Percentiles rank a stretch among this genome's conserved stretches.
These are phyloP conservation scores for Phalaenopsis equestris DNA, from an alignment of 106 monocot genomes.

Conservation along the genomic window DNA sequence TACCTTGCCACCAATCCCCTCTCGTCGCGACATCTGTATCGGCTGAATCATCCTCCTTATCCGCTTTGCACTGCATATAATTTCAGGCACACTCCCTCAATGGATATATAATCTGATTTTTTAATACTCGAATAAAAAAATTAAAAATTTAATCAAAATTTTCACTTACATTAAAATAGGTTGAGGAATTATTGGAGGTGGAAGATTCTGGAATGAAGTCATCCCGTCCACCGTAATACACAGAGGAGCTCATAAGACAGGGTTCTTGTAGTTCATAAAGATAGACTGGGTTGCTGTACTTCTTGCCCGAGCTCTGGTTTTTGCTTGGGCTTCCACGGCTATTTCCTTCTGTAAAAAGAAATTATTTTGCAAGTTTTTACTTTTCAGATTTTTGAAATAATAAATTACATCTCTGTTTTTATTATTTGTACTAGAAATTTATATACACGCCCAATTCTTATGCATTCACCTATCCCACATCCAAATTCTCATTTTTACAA, in stretches of 20 bases:
- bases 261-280: conserved; percentile 3
- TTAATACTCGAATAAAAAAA: neutral
- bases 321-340: conserved; percentile 6
- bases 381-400: no score
- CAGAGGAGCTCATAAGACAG: conserved; percentile 24
- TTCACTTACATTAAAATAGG: conserved; percentile 7
- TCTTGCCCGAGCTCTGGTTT: neutral
- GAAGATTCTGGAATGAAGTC: conserved; percentile 13
- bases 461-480: no score
- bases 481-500: no score
- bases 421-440: no score
- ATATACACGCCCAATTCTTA: no score
- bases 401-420: no score
- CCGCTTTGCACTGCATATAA: conserved; percentile 8
- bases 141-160: neutral
- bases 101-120: neutral
- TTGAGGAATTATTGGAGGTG: neutral
- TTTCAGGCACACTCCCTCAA: neutral
- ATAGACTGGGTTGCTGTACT: neutral
- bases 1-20: conserved; percentile 32
- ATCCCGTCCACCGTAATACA: conserved; percentile 21
- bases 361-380: neutral
- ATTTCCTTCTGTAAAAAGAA: conserved; percentile 2
- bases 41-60: conserved; percentile 11
- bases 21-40: conserved; percentile 7